phyloP scores from a whole-genome alignment of 2,329 filamentous ascomycete species.

The Dryadomyces sulphureus region DNA sequence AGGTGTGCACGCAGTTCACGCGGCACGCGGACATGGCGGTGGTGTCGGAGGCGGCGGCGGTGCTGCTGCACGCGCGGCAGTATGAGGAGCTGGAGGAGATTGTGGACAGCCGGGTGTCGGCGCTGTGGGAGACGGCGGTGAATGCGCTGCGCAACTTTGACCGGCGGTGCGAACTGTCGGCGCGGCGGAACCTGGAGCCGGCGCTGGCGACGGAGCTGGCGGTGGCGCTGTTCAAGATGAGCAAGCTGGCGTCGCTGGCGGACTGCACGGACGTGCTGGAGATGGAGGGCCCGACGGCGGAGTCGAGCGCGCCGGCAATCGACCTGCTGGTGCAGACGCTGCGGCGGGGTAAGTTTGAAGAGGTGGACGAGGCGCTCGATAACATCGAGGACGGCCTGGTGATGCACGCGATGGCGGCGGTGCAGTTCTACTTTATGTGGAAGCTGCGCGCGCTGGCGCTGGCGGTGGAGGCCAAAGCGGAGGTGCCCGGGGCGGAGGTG shows the following conservation, averaged over 20 bases:
- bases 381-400: slow-evolving; percentile 69
- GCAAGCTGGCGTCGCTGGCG: slow-evolving; percentile 64
- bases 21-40: slow-evolving; percentile 82
- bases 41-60: slow-evolving; percentile 66
- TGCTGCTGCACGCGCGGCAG: slow-evolving; percentile 70
- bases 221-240: slow-evolving; percentile 62
- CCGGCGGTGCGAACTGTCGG: slow-evolving; percentile 55
- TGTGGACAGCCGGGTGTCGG: slow-evolving; percentile 63
- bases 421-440: slow-evolving; percentile 93
- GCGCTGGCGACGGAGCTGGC: slow-evolving; percentile 54
- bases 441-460: slow-evolving; percentile 51
- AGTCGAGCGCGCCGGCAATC: slow-evolving; percentile 39
- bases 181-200: slow-evolving; percentile 52
- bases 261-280: slow-evolving; percentile 69
- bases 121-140: slow-evolving; percentile 74
- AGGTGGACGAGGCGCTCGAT: slow-evolving; percentile 55
- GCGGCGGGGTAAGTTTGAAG: slow-evolving; percentile 55
- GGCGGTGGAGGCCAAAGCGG: slow-evolving; percentile 37
- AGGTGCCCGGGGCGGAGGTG: slow-evolving; percentile 41
- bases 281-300: slow-evolving; percentile 31
- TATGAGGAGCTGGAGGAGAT: slow-evolving; percentile 83
- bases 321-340: slow-evolving; percentile 60
- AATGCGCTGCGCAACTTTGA: slow-evolving; percentile 59
- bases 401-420: slow-evolving; percentile 57
- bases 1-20: slow-evolving; percentile 86